These are phyloP conservation scores for Neopestalotiopsis clavispora DNA, from an alignment of 2,329 filamentous ascomycete species.

Conservation along the genomic window DNA sequence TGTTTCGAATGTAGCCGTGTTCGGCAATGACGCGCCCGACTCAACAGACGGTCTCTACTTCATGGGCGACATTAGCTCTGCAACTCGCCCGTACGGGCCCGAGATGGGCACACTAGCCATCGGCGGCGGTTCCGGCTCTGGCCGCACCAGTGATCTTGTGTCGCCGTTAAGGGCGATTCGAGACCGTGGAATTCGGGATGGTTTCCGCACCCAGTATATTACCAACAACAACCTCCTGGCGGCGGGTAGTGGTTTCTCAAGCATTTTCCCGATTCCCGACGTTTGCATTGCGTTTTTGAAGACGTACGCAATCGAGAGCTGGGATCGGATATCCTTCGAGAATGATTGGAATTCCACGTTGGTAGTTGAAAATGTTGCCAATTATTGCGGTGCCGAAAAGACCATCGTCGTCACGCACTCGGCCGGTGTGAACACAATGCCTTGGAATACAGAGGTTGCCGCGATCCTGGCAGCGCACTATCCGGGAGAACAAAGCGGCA, in stretches of 20 bases:
- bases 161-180: conserved; percentile 59
- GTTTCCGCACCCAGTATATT: neutral
- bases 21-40: conserved; percentile 54
- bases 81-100: conserved; percentile 25
- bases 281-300: conserved; percentile 62
- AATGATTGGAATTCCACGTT: conserved; percentile 60
- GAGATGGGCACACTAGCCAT: conserved; percentile 55
- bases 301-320: conserved; percentile 67
- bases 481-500: conserved; percentile 83
- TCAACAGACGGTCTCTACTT: conserved; percentile 53
- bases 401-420: conserved; percentile 19
- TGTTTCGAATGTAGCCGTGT: conserved; percentile 46
- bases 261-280: conserved; percentile 36
- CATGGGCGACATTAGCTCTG: too few species aligned
- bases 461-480: conserved; percentile 79
- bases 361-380: conserved; percentile 44
- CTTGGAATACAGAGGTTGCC: conserved; percentile 55
- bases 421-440: conserved; percentile 66
- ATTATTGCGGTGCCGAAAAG: conserved; percentile 15
- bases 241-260: neutral
- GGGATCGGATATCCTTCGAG: conserved; percentile 55
- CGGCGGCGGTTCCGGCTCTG: conserved; percentile 60
- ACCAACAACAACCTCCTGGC: neutral
- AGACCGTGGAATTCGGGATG: conserved; percentile 44
- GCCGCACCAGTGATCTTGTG: conserved; percentile 56